These are phyloP conservation scores for Tolypocladium guangdongense DNA, from an alignment of 2,329 filamentous ascomycete species.

Conservation along the genomic window DNA sequence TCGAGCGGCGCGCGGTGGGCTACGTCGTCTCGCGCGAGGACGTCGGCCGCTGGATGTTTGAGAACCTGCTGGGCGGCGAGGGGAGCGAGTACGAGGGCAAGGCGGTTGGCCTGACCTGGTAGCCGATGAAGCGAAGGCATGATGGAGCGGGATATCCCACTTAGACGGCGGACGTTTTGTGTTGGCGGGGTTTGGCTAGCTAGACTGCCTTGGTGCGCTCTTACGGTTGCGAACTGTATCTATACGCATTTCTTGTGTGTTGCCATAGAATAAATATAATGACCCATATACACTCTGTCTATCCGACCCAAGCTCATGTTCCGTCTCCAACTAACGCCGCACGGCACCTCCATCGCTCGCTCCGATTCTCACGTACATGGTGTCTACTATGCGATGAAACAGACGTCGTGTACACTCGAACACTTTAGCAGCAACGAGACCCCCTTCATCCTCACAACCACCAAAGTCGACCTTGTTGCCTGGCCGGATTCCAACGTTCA, in stretches of 20 bases:
- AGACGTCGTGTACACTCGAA: too few species aligned
- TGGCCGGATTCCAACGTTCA: neutral
- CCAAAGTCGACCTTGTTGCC: too few species aligned
- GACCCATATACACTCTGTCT: neutral
- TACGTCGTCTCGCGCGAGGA: conserved; percentile 30
- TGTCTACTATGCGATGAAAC: too few species aligned
- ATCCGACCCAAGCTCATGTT: neutral
- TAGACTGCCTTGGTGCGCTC: neutral
- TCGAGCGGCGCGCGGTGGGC: conserved; percentile 25
- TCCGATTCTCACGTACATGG: too few species aligned
- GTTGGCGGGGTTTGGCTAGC: neutral
- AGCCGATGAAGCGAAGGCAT: too few species aligned
- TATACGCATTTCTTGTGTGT: neutral
- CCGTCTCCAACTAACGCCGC: too few species aligned
- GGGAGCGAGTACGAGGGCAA: conserved; percentile 14
- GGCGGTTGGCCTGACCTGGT: conserved; percentile 19
- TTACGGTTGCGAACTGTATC: neutral
- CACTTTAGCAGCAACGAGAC: too few species aligned
- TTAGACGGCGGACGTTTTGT: conserved; percentile 17
- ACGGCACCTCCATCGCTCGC: too few species aligned
- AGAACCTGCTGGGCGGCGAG: conserved; percentile 18
- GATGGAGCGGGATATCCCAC: neutral
- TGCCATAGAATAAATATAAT: too few species aligned
- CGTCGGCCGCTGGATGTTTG: conserved; percentile 29
- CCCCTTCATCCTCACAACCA: too few species aligned